phyloP scores from a whole-genome alignment of 768 basidiomycete genomes.

The Serendipita sp. region DNA sequence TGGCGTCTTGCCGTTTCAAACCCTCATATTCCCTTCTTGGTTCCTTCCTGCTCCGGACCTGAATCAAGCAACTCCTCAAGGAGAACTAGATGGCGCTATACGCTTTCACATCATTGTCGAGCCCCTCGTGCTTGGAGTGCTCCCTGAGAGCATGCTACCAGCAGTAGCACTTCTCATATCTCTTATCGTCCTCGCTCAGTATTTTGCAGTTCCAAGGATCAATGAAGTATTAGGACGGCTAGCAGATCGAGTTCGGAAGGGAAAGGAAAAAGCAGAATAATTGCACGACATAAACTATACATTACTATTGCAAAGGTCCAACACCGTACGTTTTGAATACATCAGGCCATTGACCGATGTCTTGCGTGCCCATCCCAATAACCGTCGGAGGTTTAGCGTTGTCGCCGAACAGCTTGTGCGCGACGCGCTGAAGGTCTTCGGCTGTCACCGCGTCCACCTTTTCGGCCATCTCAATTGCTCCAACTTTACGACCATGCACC shows the following conservation, averaged over 20 bases:
- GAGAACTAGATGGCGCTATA: not conserved
- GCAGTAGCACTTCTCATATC: not conserved
- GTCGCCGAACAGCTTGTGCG: conserved; percentile 51
- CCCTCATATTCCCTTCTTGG: not conserved
- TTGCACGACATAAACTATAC: not conserved
- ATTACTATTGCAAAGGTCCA: conserved; percentile 14
- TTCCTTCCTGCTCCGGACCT: not conserved
- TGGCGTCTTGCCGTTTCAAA: not conserved
- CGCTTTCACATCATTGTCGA: not conserved
- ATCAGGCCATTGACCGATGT: conserved; percentile 49
- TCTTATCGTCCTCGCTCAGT: not conserved
- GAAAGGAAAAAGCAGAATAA: conserved; percentile 1
- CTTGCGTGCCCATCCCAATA: conserved; percentile 70
- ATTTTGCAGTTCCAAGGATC: not conserved
- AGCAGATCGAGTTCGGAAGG: not conserved
- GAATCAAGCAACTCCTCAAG: too few relatives aligned
- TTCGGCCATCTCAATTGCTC: conserved; percentile 79
- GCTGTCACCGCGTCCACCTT: conserved; percentile 66
- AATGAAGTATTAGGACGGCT: not conserved
- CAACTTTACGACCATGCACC: conserved; percentile 72
- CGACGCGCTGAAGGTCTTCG: conserved; percentile 59
- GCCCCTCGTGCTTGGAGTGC: not conserved
- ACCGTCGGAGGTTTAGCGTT: conserved; percentile 48
- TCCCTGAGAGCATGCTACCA: not conserved
- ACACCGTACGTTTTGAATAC: conserved; percentile 60